Evolutionary conservation across 2,329 filamentous ascomycete species (phyloP), one percentile per base, ranked within the genome.

Genomic region (Stachybotrys elegans): DNA sequence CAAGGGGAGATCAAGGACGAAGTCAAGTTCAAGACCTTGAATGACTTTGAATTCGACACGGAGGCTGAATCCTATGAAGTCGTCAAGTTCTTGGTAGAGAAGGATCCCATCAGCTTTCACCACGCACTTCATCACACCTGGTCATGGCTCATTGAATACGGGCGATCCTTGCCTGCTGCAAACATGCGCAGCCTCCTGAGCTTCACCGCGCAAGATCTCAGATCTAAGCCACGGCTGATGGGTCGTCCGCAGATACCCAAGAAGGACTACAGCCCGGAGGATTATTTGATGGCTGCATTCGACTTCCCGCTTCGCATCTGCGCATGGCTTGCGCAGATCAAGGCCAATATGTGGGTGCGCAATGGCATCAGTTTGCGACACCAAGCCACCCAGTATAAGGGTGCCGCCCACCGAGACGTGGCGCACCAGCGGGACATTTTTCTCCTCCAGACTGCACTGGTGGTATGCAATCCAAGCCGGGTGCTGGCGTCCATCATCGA

Each of bases 271-370:
- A 71, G 70, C 0, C 69, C 84, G 0, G 87, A 95, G 55, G 89
- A 95, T 60, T 84, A 91, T 57, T 72, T 95, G 19, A 83, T 95
- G 62, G 84, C 87, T 2, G 81, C 90, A 42, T 95, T 98, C 57
- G 93, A 98, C 62, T 95, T 88, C 56, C 92, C 94, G 1, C 73
- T 98, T 4, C 80, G 94, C 42, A 91, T 97, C 1, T 96, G 90
- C 61, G 90, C 89, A 17, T 98, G 93, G 93, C 73, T 98, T 23
- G 88, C 93, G 6, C 94, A 98, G 69, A 97, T 98, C 82, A 95
- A 95, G 63, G 90, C 92, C 16, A 88, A 90, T 42, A 95, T 97
- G 83, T 98, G 94, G 93, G 92, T 98, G 50, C 83, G 93, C 44
- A 98, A 98, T 60, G 93, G 93, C 3, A 89, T 98, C 59, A 97